phyloP scores from a whole-genome alignment of 2,329 filamentous ascomycete species.

The Karstenula rhodostoma region DNA sequence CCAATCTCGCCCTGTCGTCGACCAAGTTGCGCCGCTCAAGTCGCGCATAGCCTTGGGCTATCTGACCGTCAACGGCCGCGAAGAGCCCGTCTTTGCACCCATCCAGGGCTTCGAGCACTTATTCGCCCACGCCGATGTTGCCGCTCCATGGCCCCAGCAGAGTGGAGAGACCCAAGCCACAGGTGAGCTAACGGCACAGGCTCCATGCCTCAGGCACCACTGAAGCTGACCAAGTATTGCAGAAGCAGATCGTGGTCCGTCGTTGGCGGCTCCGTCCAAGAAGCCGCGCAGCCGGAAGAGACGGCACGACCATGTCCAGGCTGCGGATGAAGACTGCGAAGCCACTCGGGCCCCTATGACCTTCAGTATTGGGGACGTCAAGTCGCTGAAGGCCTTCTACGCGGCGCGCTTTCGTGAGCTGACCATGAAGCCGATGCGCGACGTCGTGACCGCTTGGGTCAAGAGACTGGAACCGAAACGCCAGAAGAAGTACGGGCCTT shows the following conservation, averaged over 20 bases:
- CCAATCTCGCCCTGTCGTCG: background rate
- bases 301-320: slow-evolving; percentile 9
- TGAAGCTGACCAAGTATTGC: background rate
- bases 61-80: slow-evolving; percentile 27
- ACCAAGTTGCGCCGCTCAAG: slow-evolving; percentile 24
- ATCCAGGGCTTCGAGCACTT: slow-evolving; percentile 38
- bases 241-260: background rate
- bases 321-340: background rate
- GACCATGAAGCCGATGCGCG: slow-evolving; percentile 42
- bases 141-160: background rate
- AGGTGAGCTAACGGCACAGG: background rate
- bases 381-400: slow-evolving; percentile 33
- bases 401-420: slow-evolving; percentile 37
- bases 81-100: slow-evolving; percentile 30
- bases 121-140: slow-evolving; percentile 19
- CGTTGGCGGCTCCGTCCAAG: background rate
- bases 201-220: background rate
- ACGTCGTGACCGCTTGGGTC: slow-evolving; percentile 44
- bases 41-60: slow-evolving; percentile 27
- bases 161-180: background rate
- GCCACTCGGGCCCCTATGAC: slow-evolving; percentile 16
- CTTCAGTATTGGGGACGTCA: slow-evolving; percentile 39
- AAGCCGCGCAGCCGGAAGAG: background rate
- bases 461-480: slow-evolving; percentile 39
- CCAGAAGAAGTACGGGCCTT: slow-evolving; percentile 33